Base-by-base conservation (phyloP, 139 green algal genomes). In the Chlamydomonas applanata region DNA sequence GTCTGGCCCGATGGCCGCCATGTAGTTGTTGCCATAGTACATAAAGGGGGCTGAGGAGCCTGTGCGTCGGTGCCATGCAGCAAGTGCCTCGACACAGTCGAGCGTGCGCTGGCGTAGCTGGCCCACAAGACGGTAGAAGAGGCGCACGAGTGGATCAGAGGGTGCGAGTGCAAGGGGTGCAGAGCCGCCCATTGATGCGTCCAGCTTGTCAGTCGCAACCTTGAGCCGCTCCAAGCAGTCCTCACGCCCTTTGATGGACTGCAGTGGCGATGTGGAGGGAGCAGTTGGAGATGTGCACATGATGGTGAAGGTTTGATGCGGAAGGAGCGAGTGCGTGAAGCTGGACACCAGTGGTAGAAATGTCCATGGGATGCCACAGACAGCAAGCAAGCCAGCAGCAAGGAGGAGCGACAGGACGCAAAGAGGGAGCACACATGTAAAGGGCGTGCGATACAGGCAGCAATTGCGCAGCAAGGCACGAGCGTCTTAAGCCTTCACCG, bases 171-270 rank as follows among this genome's bases (percentile, higher is more conserved):
- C 76, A 44, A 83, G 34, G 14, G 66, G 83, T 29, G 64, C 36
- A 0, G 9, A 29, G 52, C 76, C 80, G 11, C 80, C 80, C n/a
- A 82, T 75, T 2, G 52, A 27, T 5, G 25, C 57, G 71, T 81
- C 73, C 32, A 86, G 73, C 63, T 85, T 89, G 45, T 68, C 54
- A 46, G 57, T 62, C 1, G 79, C 81, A 4, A 79, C 56, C n/a
- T 71, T 59, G 60, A 89, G 66, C 29, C 81, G 73, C 33, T 89
- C 83, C 27, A 86, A n/a, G 13, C 80, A 77, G 53, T 86, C 83
- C 66, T 86, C 83, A 22, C 83, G 74, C 4, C 71, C 72, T 63
- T 88, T 83, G 69, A 86, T 81, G 54, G 81, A 69, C 72, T 79
- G 69, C 16, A 60, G n/a, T n/a, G n/a, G n/a, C n/a, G n/a, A n/a